Evolutionary conservation across 768 basidiomycete genomes (phyloP).

Genomic region (Hydnomerulius pinastri): DNA sequence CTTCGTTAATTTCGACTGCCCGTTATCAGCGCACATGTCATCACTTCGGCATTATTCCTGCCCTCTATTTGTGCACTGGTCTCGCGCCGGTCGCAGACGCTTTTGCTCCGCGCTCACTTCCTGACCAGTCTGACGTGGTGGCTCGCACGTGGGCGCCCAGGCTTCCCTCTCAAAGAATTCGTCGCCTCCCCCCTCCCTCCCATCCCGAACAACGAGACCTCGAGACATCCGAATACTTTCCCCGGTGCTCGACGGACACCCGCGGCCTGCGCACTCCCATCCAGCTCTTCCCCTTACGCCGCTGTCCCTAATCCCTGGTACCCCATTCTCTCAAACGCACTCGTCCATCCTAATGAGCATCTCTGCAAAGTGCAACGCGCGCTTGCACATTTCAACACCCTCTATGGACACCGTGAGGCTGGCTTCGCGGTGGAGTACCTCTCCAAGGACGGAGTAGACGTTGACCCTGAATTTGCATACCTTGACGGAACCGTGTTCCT

Average conservation of each 20-base stretch:
- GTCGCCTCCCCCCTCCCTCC: conserved; percentile 25
- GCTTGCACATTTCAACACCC: conserved; percentile 42
- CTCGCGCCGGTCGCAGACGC: conserved; percentile 54
- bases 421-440: conserved; percentile 30
- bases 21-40: conserved; percentile 61
- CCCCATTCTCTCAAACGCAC: conserved; percentile 50
- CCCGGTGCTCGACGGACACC: conserved; percentile 25
- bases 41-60: conserved; percentile 62
- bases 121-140: conserved; percentile 47
- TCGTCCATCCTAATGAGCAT: conserved; percentile 62
- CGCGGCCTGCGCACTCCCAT: conserved; percentile 25
- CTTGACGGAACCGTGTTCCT: conserved; percentile 69
- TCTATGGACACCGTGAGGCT: conserved; percentile 42
- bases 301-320: conserved; percentile 58
- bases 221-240: conserved; percentile 6
- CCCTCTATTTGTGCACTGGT: conserved; percentile 45
- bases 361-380: conserved; percentile 49
- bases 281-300: conserved; percentile 35
- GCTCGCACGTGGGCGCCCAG: conserved; percentile 51
- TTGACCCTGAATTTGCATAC: conserved; percentile 40
- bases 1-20: background rate
- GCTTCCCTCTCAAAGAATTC: conserved; percentile 49
- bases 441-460: conserved; percentile 15
- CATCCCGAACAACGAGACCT: conserved; percentile 4
- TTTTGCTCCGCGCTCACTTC: conserved; percentile 58